Evolutionary conservation across 78 protist species (phyloP), one percentile per base, ranked within the genome.

Genomic region (Dictyostelium brefeldianum): DNA sequence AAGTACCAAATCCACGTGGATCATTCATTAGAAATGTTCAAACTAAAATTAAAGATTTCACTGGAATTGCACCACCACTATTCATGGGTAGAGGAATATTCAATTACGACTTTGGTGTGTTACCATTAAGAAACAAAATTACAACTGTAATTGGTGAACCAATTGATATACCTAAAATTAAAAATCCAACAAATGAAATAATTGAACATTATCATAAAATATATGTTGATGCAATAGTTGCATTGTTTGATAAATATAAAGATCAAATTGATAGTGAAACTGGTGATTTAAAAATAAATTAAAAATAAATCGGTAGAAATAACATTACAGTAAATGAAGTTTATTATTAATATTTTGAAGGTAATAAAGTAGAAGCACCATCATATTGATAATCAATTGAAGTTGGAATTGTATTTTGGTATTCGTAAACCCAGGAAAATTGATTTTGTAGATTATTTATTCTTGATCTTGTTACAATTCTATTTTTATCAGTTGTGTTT

Each of bases 61-160:
- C 90, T 3, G 95, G 95, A 22, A 83, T 91, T 41, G 89, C 95
- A 48, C 95, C 95, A 36, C 89, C 95, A n/a, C 31, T 91, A 31
- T 54, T 91, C 47, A 83, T 67, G 78, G 95, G 95, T 20, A 56
- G 95, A 62, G 95, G 95, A 29, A 73, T 91, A 18, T 91, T 91
- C 31, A 91, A 53, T 46, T 91, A 91, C 74, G 95, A 91, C 67
- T 91, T 81, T 74, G 95, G 95, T 27, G 1, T 91, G 2, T 75
- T 91, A 7, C 95, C 95, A 6, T 48, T 53, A 10, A 25, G 95
- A 29, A 56, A 57, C 8, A 46, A 53, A 15, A 83, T 91, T 48
- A 83, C 54, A 10, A 53, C 95, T 7, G 95, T 91, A 27, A 74
- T 87, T 64, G 93, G 93, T 0, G 78, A 59, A 22, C 80, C 93